Evolutionary conservation across 2,329 filamentous ascomycete genomes (phyloP), one percentile per base, ranked within the genome.

Genomic region (Dothideomycetidae sp.): DNA sequence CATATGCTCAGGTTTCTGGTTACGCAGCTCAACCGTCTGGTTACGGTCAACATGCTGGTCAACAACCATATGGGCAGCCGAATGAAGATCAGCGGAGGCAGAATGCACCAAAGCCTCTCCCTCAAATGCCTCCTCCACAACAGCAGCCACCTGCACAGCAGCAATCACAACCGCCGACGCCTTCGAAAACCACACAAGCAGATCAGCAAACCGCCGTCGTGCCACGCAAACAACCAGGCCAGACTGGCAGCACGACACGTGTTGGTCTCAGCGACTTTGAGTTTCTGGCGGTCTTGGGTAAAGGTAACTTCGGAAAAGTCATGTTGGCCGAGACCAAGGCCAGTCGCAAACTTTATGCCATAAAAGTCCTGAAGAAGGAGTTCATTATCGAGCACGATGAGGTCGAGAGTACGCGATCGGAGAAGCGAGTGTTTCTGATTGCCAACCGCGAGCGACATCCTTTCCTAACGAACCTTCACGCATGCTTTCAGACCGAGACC

Each of bases 351-450:
- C 68, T 98, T 5, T 98, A 96, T 57, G 90, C 90, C 40, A 98
- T 98, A 61, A 98, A 98, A 63, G 90, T 98, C 26, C 66, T 98
- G 49, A 98, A 98, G 72, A 98, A 98, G 65, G 90, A 98, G 59
- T 98, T 98, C 58, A 98, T 98, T 55, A 98, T 98, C 44, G 92
- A 98, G 57, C 93, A 98, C 47, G 90, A 98, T 54, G 90, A 98
- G 64, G 90, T 98, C 5, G 90, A 98, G 60, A 96, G 88, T 60
- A 94, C 85, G 29, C 76, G 88, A 46, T 98, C 90, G 0, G 90
- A 98, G 62, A 98, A 98, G 71, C 74, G 90, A 46, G 92, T 98
- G 11, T 93, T 96, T 64, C 59, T 98, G 56, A 81, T 98, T 55
- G 90, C 90, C 21, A 98, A 98, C 65, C 85, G 93, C 57, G 90